phyloP scores from a whole-genome alignment of 768 basidiomycete species.

The Rhodosporidiobolus sp. region DNA sequence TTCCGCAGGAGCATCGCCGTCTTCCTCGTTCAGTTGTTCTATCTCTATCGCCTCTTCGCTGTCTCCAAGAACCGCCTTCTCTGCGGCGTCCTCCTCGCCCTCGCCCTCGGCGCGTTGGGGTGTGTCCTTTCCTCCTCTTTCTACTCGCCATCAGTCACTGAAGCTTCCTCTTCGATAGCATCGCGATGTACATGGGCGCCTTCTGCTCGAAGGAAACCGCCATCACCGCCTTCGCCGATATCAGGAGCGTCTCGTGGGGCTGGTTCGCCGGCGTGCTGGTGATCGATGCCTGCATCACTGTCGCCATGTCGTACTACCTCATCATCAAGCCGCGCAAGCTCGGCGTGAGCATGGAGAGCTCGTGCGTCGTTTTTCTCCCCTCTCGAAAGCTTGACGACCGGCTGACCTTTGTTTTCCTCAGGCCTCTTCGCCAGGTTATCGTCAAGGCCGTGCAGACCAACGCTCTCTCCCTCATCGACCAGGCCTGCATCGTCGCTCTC shows the following conservation, averaged over 20 bases:
- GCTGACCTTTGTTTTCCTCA: background rate
- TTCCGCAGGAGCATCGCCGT: background rate
- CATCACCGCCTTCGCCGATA: background rate
- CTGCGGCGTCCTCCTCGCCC: background rate
- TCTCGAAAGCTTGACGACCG: too few relatives aligned
- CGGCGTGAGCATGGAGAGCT: background rate
- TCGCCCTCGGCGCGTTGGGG: background rate
- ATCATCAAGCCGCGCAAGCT: background rate
- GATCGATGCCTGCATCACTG: background rate
- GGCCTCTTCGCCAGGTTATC: background rate
- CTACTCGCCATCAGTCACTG: too few relatives aligned
- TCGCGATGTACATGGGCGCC: background rate
- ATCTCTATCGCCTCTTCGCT: background rate
- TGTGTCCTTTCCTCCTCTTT: too few relatives aligned
- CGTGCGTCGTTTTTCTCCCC: background rate
- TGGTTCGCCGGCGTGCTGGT: background rate
- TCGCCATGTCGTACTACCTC: background rate
- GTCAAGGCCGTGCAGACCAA: conserved; percentile 3
- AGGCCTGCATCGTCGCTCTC: background rate
- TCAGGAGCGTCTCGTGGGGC: background rate
- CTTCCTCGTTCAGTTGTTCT: background rate
- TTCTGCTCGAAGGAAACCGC: background rate
- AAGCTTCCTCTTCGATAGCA: background rate
- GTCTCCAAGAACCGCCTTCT: background rate
- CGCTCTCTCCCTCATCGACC: background rate